Evolutionary conservation across 108 stramenopile genomes (phyloP), one percentile per base, ranked within the genome.

Genomic region (Cyclostephanos invisitatus): DNA sequence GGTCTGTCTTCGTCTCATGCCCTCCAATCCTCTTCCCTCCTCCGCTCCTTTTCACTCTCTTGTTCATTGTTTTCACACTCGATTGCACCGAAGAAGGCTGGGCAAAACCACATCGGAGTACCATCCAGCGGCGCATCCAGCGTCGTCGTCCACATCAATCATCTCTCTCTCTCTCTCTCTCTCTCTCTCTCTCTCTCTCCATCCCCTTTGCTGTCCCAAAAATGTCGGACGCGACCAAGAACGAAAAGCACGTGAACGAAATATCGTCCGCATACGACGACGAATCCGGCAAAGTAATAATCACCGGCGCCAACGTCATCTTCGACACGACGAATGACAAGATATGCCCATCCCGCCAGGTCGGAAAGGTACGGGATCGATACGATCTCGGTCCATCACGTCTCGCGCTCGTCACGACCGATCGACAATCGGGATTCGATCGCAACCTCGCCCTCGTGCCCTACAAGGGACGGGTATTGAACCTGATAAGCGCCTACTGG

Each of bases 381-480:
- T 89, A 91, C 66, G 78, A 83, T 50, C 74, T 82, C 55, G 78
- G 60, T 17, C 42, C 47, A 1, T 48, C 55, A 6, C 75, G 69
- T 22, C 74, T 98, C 24, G 92, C 98, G 11, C 83, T 99, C 67
- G 93, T 98, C 15, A 96, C 99, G 20, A 98, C 98, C 38, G 99
- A 98, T 84, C 89, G 99, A 40, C 98, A 98, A 72, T 96, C 95
- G 21, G 99, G 97, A 27, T 99, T 99, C 79, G 99, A 99, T 84
- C 94, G 99, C 14, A 78, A 85, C 67, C 86, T 99, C 50, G 96
- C 97, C 17, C 59, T 70, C 24, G 96, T 99, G 9, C 99, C 99
- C 4, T 98, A 85, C 92, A 99, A 99, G 64, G 99, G 99, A 1
- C 87, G 88, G 22, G 99, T 99, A 11, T 81, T 99, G 56, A 99